A percentile compares a stretch with the other conserved stretches of the same genome.
phyloP scores from a whole-genome alignment of 768 basidiomycete species.

The Amanita inopinata region DNA sequence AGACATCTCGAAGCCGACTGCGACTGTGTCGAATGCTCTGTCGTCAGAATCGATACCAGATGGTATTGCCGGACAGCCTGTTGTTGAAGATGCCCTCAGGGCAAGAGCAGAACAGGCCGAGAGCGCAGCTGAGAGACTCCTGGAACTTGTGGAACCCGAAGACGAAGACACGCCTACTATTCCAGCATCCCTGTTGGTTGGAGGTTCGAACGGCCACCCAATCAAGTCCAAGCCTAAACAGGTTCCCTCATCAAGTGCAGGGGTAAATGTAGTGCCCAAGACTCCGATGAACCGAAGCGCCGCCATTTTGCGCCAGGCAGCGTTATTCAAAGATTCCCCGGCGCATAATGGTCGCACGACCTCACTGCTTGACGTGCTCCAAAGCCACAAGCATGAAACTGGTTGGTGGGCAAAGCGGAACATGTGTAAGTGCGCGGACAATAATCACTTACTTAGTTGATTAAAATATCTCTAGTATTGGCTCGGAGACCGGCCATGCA shows the following conservation, averaged over 20 bases:
- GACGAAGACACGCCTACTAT: conserved; percentile 50
- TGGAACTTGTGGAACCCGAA: conserved; percentile 81
- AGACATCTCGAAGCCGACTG: conserved; percentile 34
- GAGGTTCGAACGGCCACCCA: conserved; percentile 22
- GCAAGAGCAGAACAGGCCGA: conserved; percentile 90
- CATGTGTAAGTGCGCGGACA: conserved; percentile 38
- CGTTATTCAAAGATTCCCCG: conserved; percentile 78
- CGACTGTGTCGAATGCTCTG: conserved; percentile 46
- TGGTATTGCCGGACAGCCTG: conserved; percentile 28
- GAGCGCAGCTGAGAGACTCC: conserved; percentile 78
- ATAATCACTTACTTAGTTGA: conserved; percentile 11
- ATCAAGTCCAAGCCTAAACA: conserved; percentile 32
- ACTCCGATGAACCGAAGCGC: conserved; percentile 58
- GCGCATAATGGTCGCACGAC: conserved; percentile 39
- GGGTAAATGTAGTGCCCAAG: conserved; percentile 31
- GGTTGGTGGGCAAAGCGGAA: conserved; percentile 82
- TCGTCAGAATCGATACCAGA: conserved; percentile 44
- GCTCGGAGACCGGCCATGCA: conserved; percentile 38
- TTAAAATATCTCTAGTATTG: conserved; percentile 27
- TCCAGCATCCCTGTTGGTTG: conserved; percentile 43
- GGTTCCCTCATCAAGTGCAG: conserved; percentile 24
- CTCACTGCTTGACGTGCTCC: conserved; percentile 61
- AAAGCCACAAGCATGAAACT: conserved; percentile 57
- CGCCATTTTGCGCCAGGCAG: conserved; percentile 61
- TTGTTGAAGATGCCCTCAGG: conserved; percentile 77